A percentile compares a stretch with the other conserved stretches of the same genome.
Evolutionary conservation across 371 early-diverging fungal species (phyloP).

Genomic region (Blakeslea trispora): DNA sequence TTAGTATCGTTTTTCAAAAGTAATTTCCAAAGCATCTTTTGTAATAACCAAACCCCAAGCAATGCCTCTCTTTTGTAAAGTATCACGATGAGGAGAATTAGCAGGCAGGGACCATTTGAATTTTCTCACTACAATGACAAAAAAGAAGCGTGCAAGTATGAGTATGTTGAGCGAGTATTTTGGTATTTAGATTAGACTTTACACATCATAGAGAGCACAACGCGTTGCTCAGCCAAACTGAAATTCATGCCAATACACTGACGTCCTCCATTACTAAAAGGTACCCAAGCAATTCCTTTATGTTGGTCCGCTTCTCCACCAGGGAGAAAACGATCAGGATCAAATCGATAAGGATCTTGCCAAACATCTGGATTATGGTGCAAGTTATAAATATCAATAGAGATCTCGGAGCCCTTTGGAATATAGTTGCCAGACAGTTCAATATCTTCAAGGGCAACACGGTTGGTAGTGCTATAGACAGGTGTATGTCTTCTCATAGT

Average conservation of each 20-base stretch:
- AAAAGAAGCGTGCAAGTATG: not conserved
- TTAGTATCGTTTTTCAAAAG: constrained; percentile 19
- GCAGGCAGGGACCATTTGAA: constrained; percentile 24
- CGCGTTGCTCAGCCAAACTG: constrained; percentile 52
- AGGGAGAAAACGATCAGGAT: constrained; percentile 52
- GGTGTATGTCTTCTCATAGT: constrained; percentile 47
- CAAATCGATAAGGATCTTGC: constrained; percentile 42
- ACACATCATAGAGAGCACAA: constrained; percentile 45
- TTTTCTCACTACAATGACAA: constrained; percentile 21
- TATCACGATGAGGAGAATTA: constrained; percentile 20
- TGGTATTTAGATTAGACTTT: too few relatives aligned
- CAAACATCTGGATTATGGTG: constrained; percentile 45
- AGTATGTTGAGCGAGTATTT: too few relatives aligned
- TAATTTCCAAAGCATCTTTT: constrained; percentile 13
- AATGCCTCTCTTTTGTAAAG: constrained; percentile 17
- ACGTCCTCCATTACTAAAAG: constrained; percentile 52
- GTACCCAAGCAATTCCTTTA: constrained; percentile 42
- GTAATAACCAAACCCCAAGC: constrained; percentile 14
- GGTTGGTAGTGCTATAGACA: constrained; percentile 19
- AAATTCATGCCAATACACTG: constrained; percentile 60
- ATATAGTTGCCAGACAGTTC: constrained; percentile 38
- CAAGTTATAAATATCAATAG: constrained; percentile 36
- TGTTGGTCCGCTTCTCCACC: constrained; percentile 34
- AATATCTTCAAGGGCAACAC: constrained; percentile 33
- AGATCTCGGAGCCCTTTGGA: constrained; percentile 42